Conservation (phyloP, 805 yeast genomes). For the Citeromyces matritensis region DNA sequence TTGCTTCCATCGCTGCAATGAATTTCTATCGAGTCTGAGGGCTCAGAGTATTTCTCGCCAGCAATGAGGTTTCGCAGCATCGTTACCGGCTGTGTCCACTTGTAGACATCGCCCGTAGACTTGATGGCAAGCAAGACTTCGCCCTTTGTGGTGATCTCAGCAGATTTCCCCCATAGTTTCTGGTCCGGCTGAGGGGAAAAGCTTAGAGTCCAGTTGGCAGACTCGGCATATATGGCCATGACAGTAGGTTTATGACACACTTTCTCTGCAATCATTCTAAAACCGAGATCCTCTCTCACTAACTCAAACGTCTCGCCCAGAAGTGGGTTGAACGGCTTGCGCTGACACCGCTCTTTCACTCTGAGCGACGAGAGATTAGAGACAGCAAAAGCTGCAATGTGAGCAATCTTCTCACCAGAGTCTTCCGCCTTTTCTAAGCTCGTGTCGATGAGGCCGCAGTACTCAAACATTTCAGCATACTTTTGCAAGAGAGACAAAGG, state of each 20-base stretch:
- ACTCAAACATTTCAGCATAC: slow-evolving; percentile 70
- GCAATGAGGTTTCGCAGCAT: slow-evolving; percentile 79
- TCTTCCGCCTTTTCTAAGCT: slow-evolving; percentile 33
- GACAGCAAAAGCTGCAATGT: slow-evolving; percentile 73
- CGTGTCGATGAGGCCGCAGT: slow-evolving; percentile 46
- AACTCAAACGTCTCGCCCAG: slow-evolving; percentile 89
- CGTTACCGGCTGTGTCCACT: slow-evolving; percentile 76
- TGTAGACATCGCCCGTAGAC: slow-evolving; percentile 53
- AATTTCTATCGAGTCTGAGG: slow-evolving; percentile 52
- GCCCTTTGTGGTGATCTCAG: slow-evolving; percentile 73
- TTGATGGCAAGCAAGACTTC: slow-evolving; percentile 39
- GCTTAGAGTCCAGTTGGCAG: slow-evolving; percentile 49
- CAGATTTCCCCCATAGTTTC: slow-evolving; percentile 90
- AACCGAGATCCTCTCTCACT: slow-evolving; percentile 70
- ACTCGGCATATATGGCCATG: slow-evolving; percentile 69
- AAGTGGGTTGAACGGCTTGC: slow-evolving; percentile 93
- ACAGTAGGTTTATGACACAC: slow-evolving; percentile 80
- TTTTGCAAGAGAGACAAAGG: slow-evolving; percentile 76
- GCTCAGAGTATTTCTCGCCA: slow-evolving; percentile 91
- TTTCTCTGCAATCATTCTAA: slow-evolving; percentile 69
- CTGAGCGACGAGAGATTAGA: slow-evolving; percentile 59
- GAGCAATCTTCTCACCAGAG: slow-evolving; percentile 43
- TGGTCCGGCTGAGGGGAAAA: slow-evolving; percentile 65
- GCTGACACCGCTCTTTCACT: slow-evolving; percentile 54
- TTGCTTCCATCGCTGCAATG: slow-evolving; percentile 53